Evolutionary conservation across 2,329 filamentous ascomycete genomes (phyloP).

Genomic region (Phialemonium atrogriseum): DNA sequence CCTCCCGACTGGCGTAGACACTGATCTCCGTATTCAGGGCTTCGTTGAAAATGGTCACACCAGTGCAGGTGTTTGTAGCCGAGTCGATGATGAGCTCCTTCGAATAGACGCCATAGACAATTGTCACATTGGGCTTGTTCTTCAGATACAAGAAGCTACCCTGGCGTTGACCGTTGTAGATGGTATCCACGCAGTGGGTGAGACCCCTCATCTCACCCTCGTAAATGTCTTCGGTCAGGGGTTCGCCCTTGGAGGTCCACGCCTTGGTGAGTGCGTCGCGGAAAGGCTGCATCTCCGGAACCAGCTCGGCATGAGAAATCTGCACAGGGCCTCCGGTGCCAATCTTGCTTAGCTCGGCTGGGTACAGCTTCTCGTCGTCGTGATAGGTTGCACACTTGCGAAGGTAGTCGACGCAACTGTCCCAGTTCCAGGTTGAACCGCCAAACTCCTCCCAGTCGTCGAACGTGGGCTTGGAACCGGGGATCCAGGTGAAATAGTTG

Average conservation of each 20-base stretch:
- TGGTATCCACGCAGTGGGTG: slow-evolving; percentile 42
- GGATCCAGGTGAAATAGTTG: slow-evolving; percentile 59
- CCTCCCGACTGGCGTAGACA: slow-evolving; percentile 38
- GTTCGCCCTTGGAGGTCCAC: slow-evolving; percentile 44
- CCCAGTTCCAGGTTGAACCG: slow-evolving; percentile 58
- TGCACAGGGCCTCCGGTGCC: slow-evolving; percentile 42
- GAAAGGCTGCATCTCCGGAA: slow-evolving; percentile 43
- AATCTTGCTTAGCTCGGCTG: slow-evolving; percentile 38
- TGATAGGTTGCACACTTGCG: slow-evolving; percentile 50
- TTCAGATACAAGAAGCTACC: slow-evolving; percentile 41
- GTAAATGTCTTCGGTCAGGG: slow-evolving; percentile 45
- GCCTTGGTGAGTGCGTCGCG: slow-evolving; percentile 39
- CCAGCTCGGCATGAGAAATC: slow-evolving; percentile 44
- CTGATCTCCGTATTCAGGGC: slow-evolving; percentile 31
- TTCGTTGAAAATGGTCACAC: slow-evolving; percentile 34
- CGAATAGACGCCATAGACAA: slow-evolving; percentile 37
- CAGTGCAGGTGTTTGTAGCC: too few relatives aligned
- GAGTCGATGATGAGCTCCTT: slow-evolving; percentile 44
- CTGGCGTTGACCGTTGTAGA: slow-evolving; percentile 48
- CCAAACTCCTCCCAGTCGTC: slow-evolving; percentile 66
- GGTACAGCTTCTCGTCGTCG: slow-evolving; percentile 40
- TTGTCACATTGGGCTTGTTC: slow-evolving; percentile 45
- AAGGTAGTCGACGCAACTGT: slow-evolving; percentile 39
- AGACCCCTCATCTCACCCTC: slow-evolving; percentile 47
- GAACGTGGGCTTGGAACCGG: slow-evolving; percentile 48